A percentile compares a stretch with the other conserved stretches of the same genome.
Conservation (phyloP, 805 yeast species). For the Candida sanyiensis region DNA sequence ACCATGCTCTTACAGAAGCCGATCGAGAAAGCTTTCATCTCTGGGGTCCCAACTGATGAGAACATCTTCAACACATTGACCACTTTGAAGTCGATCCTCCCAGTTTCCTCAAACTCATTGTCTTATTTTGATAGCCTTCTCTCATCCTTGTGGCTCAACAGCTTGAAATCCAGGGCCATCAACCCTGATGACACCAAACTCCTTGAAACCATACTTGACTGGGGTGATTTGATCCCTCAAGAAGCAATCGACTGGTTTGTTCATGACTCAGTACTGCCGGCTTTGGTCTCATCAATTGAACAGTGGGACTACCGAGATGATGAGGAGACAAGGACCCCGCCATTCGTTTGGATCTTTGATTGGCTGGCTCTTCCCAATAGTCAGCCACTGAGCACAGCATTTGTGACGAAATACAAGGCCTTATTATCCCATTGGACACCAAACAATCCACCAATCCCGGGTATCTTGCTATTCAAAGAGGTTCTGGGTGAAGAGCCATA, state of each 20-base stretch:
- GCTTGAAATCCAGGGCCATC: conserved; percentile 16
- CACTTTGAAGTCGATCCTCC: conserved; percentile 23
- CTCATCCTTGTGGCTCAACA: conserved; percentile 31
- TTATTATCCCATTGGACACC: conserved; percentile 20
- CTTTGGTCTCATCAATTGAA: conserved; percentile 29
- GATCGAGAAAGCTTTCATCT: conserved; percentile 15
- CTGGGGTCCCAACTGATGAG: conserved; percentile 36
- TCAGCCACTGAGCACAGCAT: conserved; percentile 18
- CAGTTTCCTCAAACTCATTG: conserved; percentile 12
- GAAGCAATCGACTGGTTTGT: conserved; percentile 27
- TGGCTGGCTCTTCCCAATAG: conserved; percentile 31
- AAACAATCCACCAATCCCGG: conserved; percentile 12
- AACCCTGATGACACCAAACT: not conserved
- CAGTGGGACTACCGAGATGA: conserved; percentile 29
- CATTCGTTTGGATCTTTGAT: conserved; percentile 33
- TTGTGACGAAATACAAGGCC: conserved; percentile 21
- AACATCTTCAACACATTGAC: conserved; percentile 26
- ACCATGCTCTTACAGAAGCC: conserved; percentile 21
- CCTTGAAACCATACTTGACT: conserved; percentile 28
- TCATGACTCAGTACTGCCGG: conserved; percentile 32
- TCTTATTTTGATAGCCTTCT: conserved; percentile 33
- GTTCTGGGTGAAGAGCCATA: conserved; percentile 26
- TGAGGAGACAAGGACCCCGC: conserved; percentile 10
- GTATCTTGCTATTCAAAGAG: conserved; percentile 30
- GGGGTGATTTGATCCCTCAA: conserved; percentile 34